Conservation (phyloP, 371 early-diverging fungal species). For the Lichtheimia hyalospora region DNA sequence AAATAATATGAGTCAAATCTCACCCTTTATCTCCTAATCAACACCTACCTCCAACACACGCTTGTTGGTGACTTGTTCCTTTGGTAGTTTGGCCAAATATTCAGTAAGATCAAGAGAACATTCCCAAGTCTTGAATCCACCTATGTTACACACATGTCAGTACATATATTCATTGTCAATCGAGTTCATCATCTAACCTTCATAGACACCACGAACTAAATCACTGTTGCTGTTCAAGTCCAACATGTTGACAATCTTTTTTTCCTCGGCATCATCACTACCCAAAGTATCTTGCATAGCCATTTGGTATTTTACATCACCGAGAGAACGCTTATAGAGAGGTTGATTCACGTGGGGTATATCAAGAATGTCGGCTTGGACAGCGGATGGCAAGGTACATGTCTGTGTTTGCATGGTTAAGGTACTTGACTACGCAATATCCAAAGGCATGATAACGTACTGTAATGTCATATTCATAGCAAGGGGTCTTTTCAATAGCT, state of each 20-base stretch:
- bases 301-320: conserved; percentile 83
- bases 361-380: conserved; percentile 41
- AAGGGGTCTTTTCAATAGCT: conserved; percentile 21
- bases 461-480: conserved; percentile 35
- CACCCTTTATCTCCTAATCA: no score
- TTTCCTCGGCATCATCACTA: conserved; percentile 21
- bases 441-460: conserved; percentile 13
- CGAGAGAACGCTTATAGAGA: conserved; percentile 65
- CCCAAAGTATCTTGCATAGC: conserved; percentile 68
- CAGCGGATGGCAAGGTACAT: conserved; percentile 31
- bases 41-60: conserved; percentile 62
- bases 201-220: conserved; percentile 85
- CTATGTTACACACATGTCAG: conserved; percentile 2
- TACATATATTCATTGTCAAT: neutral
- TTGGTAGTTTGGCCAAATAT: conserved; percentile 54
- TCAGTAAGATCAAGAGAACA: conserved; percentile 84
- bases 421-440: neutral
- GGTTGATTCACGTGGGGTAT: conserved; percentile 23
- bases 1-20: neutral
- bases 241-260: conserved; percentile 47
- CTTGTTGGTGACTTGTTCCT: conserved; percentile 45
- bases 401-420: conserved; percentile 10
- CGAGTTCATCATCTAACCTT: no score
- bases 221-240: conserved; percentile 70
- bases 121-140: conserved; percentile 97